Evolutionary conservation across 371 early-diverging fungal genomes (phyloP).

Genomic region (Coemansia sp.): DNA sequence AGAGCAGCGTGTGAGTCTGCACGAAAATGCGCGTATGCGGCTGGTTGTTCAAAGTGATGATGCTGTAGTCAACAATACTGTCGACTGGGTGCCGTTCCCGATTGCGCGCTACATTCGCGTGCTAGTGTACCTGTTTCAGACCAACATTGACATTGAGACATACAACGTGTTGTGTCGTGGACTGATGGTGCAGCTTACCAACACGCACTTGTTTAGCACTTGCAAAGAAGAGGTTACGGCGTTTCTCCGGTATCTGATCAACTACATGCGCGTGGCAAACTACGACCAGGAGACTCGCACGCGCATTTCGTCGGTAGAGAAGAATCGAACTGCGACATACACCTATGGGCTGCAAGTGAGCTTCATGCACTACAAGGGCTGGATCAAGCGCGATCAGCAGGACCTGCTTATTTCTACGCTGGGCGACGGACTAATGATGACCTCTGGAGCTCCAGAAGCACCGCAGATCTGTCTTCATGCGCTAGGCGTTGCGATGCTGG

Average conservation of each 20-base stretch:
- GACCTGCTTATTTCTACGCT: slow-evolving; percentile 78
- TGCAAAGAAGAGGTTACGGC: slow-evolving; percentile 56
- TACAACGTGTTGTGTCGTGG: slow-evolving; percentile 63
- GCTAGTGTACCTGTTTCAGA: slow-evolving; percentile 58
- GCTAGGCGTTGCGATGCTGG: slow-evolving; percentile 75
- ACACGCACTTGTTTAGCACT: slow-evolving; percentile 70
- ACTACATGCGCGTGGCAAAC: slow-evolving; percentile 55
- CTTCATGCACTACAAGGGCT: slow-evolving; percentile 72
- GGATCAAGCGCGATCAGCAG: slow-evolving; percentile 66
- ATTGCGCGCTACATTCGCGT: slow-evolving; percentile 58
- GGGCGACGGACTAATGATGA: slow-evolving; percentile 67
- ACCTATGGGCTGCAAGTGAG: slow-evolving; percentile 70
- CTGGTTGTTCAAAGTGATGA: slow-evolving; percentile 30
- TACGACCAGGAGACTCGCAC: slow-evolving; percentile 58
- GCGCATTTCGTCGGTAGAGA: slow-evolving; percentile 58
- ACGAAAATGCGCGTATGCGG: slow-evolving; percentile 41
- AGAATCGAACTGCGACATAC: slow-evolving; percentile 63
- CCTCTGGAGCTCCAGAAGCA: slow-evolving; percentile 70
- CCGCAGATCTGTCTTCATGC: slow-evolving; percentile 75
- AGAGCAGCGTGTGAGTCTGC: slow-evolving; percentile 46
- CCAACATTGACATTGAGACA: slow-evolving; percentile 67
- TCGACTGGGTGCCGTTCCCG: slow-evolving; percentile 47
- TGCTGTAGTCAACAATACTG: slow-evolving; percentile 26
- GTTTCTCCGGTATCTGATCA: slow-evolving; percentile 58
- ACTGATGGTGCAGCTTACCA: slow-evolving; percentile 66